Evolutionary conservation across 257 asterid species (phyloP).

Genomic region (Plantago major): DNA sequence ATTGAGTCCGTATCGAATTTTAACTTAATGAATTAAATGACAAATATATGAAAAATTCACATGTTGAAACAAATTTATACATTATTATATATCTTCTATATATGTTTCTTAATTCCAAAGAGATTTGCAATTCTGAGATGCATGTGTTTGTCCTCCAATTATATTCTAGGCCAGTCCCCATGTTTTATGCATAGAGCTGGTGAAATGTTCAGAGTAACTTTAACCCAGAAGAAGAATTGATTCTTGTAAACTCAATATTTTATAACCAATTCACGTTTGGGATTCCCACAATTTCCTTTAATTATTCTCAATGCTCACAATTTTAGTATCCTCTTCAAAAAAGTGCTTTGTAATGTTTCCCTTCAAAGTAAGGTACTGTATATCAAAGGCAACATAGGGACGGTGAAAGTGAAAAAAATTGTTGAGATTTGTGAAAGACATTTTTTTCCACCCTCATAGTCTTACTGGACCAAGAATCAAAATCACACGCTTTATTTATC

Average conservation of each 20-base stretch:
- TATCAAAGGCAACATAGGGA: conserved; percentile 18
- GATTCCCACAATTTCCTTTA: conserved; percentile 3
- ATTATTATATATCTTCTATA: too few relatives aligned
- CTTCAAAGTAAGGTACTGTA: conserved; percentile 15
- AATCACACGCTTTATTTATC: conserved; percentile 16
- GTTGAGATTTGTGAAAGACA: conserved; percentile 33
- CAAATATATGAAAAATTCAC: too few relatives aligned
- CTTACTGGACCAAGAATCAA: conserved; percentile 35
- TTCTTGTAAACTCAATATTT: conserved; percentile 11
- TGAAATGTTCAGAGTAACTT: conserved; percentile 1
- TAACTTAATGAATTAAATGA: too few relatives aligned
- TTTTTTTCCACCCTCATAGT: conserved; percentile 13
- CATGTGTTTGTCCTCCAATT: background rate
- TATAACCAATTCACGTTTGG: conserved; percentile 1
- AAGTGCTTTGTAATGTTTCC: conserved; percentile 22
- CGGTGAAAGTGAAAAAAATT: conserved; percentile 26
- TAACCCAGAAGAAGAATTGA: conserved; percentile 17
- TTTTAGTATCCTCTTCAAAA: conserved; percentile 12
- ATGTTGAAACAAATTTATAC: too few relatives aligned
- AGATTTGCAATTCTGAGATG: background rate
- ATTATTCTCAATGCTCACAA: background rate
- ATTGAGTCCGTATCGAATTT: too few relatives aligned
- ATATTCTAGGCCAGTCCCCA: background rate
- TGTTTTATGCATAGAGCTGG: background rate
- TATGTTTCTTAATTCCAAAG: too few relatives aligned